Evolutionary conservation across 768 basidiomycete species (phyloP), one percentile per base, ranked within the genome.

Genomic region (Hydnum rufescens): DNA sequence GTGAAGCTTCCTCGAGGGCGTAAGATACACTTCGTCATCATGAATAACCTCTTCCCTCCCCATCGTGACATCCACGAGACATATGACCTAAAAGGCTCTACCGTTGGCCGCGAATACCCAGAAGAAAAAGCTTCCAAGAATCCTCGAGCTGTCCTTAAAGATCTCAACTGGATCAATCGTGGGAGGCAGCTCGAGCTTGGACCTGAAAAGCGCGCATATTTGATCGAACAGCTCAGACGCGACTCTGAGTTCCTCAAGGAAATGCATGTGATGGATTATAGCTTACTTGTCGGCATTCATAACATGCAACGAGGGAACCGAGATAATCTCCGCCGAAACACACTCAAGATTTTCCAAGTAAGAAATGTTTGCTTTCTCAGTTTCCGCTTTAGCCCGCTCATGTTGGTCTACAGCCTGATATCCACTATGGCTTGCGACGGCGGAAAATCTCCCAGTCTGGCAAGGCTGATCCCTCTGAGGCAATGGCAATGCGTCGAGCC

Each of bases 1-100:
- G 95, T 99, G 55, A 99, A 99, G 68, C 74, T 99, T 0, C 95
- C 95, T 0, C 73, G 75, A 32, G 95, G 95, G 0, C 69, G 74
- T 43, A 99, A 99, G 68, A 99, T 99, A 51, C 95, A 99, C 64
- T 99, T 99, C 62, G 89, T 97, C 52, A 95, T 99, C 66, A 96
- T 97, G 90, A 99, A 97, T 70, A 99, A 99, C 64, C 74, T 99
- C 28, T 96, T 99, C 67, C 93, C 95, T 0, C 82, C 95, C 0
- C 93, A 97, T 67, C 79, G 88, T 58, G 95, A 99, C 64, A 74
- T 97, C 42, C 95, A 99, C 66, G 95, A 96, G 69, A 93, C 92
- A 29, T 97, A 84, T 62, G 93, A 99, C 64, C 72, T 97, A 58
- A 97, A 99, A 64, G 93, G 92, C 2, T 87, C 83, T 46, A 90